These are phyloP conservation scores for Lonicera japonica DNA, from an alignment of 129 eudicot species.

Conservation along the genomic window DNA sequence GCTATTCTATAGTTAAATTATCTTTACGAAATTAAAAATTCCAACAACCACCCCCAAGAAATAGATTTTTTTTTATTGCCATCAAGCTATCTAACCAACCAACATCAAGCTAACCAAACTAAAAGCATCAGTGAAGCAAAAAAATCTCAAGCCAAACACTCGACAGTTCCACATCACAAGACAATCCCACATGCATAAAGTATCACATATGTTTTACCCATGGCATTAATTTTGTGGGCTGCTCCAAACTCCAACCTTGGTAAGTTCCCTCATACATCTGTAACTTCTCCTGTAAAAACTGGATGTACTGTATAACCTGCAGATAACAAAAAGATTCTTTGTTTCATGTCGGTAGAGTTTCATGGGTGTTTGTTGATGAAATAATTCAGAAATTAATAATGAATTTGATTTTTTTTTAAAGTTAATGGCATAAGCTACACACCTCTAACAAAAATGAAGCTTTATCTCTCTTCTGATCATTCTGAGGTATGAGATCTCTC, in stretches of 20 bases:
- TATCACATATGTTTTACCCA: constrained; percentile 44
- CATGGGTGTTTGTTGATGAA: not conserved
- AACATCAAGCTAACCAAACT: not conserved
- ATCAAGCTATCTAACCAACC: too few species aligned
- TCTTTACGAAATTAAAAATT: too few species aligned
- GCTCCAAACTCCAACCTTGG: constrained; percentile 69
- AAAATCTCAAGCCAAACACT: not conserved
- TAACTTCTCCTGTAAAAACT: constrained; percentile 70
- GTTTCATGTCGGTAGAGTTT: constrained; percentile 8
- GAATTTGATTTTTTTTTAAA: too few species aligned
- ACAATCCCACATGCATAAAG: not conserved
- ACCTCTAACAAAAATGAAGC: constrained; percentile 97
- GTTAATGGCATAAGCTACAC: constrained; percentile 11
- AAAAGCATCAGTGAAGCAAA: not conserved
- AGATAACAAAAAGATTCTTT: constrained; percentile 11
- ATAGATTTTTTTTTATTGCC: too few species aligned
- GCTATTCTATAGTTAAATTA: too few species aligned
- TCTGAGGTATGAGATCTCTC: constrained; percentile 78
- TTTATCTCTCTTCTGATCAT: constrained; percentile 88
- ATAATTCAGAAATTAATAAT: not conserved
- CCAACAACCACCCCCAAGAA: too few species aligned
- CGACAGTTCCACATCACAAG: not conserved
- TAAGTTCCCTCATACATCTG: constrained; percentile 64
- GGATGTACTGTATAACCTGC: constrained; percentile 85
- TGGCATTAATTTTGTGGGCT: constrained; percentile 56